Evolutionary conservation across 257 asterid species (phyloP).

Genomic region (Solanum sejunctum): DNA sequence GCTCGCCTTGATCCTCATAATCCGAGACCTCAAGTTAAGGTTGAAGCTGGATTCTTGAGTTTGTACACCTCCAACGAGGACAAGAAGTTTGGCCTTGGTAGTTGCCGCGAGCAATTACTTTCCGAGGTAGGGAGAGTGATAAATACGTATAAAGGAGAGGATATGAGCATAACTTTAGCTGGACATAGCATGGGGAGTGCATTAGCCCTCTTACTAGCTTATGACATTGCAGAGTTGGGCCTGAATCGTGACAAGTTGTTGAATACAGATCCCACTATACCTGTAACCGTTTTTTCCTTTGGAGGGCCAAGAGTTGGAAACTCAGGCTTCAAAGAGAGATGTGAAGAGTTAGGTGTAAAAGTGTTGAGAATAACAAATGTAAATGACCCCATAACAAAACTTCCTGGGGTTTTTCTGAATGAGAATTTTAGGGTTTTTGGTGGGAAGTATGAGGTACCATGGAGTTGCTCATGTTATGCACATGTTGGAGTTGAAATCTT

Average conservation of each 20-base stretch:
- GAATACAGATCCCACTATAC: not conserved
- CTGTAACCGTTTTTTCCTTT: slow-evolving; percentile 51
- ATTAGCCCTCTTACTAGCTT: slow-evolving; percentile 34
- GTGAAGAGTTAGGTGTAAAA: slow-evolving; percentile 51
- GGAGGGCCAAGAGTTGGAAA: slow-evolving; percentile 78
- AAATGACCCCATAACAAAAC: slow-evolving; percentile 55
- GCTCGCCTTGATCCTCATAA: slow-evolving; percentile 46
- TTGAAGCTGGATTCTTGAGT: slow-evolving; percentile 52
- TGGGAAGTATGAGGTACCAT: slow-evolving; percentile 24
- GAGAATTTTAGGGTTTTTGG: slow-evolving; percentile 38
- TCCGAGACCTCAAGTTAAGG: slow-evolving; percentile 37
- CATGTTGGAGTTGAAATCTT: slow-evolving; percentile 57
- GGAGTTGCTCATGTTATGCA: slow-evolving; percentile 49
- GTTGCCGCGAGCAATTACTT: slow-evolving; percentile 58
- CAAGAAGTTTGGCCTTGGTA: slow-evolving; percentile 35
- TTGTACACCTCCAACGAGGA: slow-evolving; percentile 33
- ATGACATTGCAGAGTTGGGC: slow-evolving; percentile 53
- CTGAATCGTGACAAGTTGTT: slow-evolving; percentile 6
- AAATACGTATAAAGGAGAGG: slow-evolving; percentile 19
- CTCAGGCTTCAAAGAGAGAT: slow-evolving; percentile 45
- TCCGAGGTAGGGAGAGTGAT: slow-evolving; percentile 44
- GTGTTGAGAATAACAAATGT: slow-evolving; percentile 47
- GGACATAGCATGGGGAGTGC: slow-evolving; percentile 85
- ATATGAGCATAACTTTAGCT: slow-evolving; percentile 41
- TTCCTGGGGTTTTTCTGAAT: slow-evolving; percentile 55